These are phyloP conservation scores for Cercospora sp. DNA, from an alignment of 2,329 filamentous ascomycete species.

Conservation along the genomic window DNA sequence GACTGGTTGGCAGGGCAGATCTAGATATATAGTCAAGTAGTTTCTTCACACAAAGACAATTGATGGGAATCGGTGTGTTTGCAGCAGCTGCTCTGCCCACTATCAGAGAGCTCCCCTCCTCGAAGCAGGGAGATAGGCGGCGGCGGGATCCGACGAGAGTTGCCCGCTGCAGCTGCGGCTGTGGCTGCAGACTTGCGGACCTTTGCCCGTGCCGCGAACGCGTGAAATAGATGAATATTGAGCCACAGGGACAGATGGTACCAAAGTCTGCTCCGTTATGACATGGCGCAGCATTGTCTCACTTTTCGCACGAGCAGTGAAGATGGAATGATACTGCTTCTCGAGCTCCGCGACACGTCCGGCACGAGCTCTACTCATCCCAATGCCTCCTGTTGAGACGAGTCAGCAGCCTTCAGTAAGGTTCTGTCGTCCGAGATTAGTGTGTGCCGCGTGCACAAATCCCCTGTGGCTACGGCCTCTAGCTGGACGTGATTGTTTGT, in stretches of 20 bases:
- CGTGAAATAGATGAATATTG: background rate
- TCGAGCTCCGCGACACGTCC: background rate
- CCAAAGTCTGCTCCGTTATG: background rate
- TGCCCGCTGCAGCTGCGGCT: background rate
- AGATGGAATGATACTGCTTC: background rate
- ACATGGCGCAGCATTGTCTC: background rate
- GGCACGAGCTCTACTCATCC: background rate
- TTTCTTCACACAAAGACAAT: background rate
- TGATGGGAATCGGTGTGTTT: background rate
- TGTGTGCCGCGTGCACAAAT: conserved; percentile 4
- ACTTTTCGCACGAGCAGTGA: background rate
- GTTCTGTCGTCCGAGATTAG: conserved; percentile 7
- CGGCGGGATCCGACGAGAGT: conserved; percentile 5
- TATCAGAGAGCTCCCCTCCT: background rate
- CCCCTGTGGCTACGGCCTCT: background rate
- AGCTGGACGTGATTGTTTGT: background rate
- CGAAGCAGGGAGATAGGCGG: background rate
- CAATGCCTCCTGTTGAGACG: background rate
- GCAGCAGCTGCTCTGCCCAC: background rate
- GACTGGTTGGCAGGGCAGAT: background rate
- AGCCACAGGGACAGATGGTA: background rate
- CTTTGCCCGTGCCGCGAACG: background rate
- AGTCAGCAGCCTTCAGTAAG: background rate
- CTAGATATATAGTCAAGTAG: background rate
- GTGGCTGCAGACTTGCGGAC: background rate